Evolutionary conservation across 306 rosid species (phyloP).

Genomic region (Acacia crassicarpa): DNA sequence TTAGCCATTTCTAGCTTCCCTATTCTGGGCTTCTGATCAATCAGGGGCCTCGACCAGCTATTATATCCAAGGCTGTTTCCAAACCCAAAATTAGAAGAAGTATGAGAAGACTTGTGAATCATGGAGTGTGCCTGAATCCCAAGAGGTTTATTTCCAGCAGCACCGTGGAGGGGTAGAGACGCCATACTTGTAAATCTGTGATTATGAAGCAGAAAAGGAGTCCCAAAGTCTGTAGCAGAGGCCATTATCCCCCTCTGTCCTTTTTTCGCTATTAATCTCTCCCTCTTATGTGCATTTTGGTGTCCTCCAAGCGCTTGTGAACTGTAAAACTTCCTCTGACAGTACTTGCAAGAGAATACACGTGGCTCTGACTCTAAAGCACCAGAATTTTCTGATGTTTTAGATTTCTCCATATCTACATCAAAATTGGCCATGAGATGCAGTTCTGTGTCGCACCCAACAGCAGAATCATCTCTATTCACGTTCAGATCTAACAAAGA

Average conservation of each 20-base stretch:
- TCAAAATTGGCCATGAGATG: constrained; percentile 59
- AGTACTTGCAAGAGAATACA: constrained; percentile 82
- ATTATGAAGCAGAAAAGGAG: constrained; percentile 44
- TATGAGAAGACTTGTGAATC: constrained; percentile 57
- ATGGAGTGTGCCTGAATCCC: constrained; percentile 71
- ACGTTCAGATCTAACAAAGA: constrained; percentile 51
- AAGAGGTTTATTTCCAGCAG: constrained; percentile 36
- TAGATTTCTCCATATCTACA: constrained; percentile 29
- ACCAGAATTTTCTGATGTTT: constrained; percentile 16
- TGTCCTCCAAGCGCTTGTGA: constrained; percentile 96
- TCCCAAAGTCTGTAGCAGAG: constrained; percentile 51
- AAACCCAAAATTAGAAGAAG: constrained; percentile 34
- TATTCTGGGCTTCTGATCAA: constrained; percentile 52
- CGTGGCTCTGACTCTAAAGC: constrained; percentile 49
- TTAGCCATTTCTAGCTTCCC: constrained; percentile 45
- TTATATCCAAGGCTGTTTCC: constrained; percentile 39
- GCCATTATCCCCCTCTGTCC: constrained; percentile 60
- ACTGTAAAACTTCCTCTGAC: constrained; percentile 86
- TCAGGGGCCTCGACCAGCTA: constrained; percentile 44
- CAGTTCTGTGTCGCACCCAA: constrained; percentile 35
- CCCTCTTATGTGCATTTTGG: constrained; percentile 94
- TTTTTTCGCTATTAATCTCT: constrained; percentile 76
- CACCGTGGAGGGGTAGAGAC: constrained; percentile 70
- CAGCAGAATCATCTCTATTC: neutral
- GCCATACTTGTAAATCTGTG: constrained; percentile 48